Evolutionary conservation across 2,329 filamentous ascomycete species (phyloP), one percentile per base, ranked within the genome.

Genomic region (Raffaelea ambrosiae): DNA sequence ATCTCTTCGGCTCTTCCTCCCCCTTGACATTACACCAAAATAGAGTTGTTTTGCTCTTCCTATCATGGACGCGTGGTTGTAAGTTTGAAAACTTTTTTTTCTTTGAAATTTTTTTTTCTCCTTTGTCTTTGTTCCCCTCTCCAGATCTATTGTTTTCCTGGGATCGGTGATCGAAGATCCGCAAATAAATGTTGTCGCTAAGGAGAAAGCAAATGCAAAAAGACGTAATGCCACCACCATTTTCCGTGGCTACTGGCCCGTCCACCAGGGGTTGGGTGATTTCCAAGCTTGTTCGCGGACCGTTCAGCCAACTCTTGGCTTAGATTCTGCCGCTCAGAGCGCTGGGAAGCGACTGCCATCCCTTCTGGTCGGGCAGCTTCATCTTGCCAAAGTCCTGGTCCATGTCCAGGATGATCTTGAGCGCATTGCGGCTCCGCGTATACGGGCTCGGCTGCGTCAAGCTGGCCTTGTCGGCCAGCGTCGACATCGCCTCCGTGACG

Each of bases 321-420:
- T 46, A 50, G 47, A 62, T 26, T 19, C 61, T 63, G 33, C 68
- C 70, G 35, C 70, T 68, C 58, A 79, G 73, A 51, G 70, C 61
- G 45, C 63, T 65, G 19, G 76, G 76, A 57, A 81, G 55, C 20
- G 68, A 65, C 60, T 72, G 73, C 77, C 76, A 80, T 31, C 67
- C 64, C 57, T 72, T 64, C 53, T 72, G 67, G 56, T 71, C 69
- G 16, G 76, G 75, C 51, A 86, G 61, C 66, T 78, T 81, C 51
- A 86, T 69, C 56, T 82, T 79, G 52, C 91, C 91, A 72, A 97
- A 96, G 63, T 94, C 86, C 69, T 93, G 84, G 62, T 97, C 91
- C 52, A 97, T 72, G 65, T 97, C 91, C 43, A 96, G 79, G 58
- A 97, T 91, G 58, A 96, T 87, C 77, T 96, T 96, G 57, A 97